Evolutionary conservation across 2,329 filamentous ascomycete species (phyloP), one percentile per base, ranked within the genome.

Genomic region (Penicillium freii): DNA sequence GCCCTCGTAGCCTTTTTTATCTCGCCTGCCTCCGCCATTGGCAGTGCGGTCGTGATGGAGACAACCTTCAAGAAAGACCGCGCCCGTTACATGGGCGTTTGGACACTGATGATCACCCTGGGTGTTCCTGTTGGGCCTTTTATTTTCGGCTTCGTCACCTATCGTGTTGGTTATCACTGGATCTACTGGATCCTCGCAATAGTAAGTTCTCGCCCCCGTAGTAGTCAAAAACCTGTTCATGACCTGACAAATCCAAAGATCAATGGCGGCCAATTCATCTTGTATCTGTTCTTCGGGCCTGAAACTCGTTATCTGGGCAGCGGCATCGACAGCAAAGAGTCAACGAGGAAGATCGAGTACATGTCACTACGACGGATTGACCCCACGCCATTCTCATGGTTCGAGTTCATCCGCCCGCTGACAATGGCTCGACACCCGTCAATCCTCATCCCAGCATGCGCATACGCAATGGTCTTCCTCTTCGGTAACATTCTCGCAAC

Each of bases 131-230:
- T 74, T 29, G 71, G 71, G 1, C 72, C 72, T 10, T 73, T 74
- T 49, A 67, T 75, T n/a, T 72, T 75, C 17, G 71, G 72, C 1
- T 74, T 74, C 39, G 82, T 85, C 1, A 78, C 80, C 1, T 73
- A 81, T 56, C 77, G 80, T 17, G 77, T 79, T n/a, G 80, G 81
- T 0, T 85, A 82, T 57, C 74, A 79, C 9, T 86, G 83, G 83
- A 84, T 85, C 44, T 86, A 82, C 69, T 85, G 80, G 77, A 78
- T 81, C 25, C 72, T 85, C 9, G 81, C 82, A 6, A 85, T 85
- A 39, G 80, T 82, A 65, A 72, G 75, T 52, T 31, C 31, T 3
- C 23, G 23, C n/a, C 33, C 48, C 23, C 3, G 5, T 29, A 15
- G 2, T 36, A 25, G 15, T 2, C 13, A 17, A 17, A 5, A 11